These are phyloP conservation scores for Penicillium parvum DNA, from an alignment of 495 filamentous ascomycete genomes.

Conservation along the genomic window DNA sequence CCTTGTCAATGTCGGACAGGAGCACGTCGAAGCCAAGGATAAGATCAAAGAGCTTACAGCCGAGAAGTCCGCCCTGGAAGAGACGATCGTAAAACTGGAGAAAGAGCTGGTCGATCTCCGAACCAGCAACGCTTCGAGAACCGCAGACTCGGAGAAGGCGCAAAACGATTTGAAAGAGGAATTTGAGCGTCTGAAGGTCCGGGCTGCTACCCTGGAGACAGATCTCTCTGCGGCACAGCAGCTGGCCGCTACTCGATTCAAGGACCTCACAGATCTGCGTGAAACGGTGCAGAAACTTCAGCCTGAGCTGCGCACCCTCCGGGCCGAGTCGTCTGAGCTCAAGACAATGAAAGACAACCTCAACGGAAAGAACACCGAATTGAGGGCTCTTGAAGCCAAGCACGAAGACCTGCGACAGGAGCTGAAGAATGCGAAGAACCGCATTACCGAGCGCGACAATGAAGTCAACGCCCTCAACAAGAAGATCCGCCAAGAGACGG, in stretches of 20 bases:
- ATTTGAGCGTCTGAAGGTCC: constrained; percentile 70
- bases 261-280: constrained; percentile 74
- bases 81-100: constrained; percentile 61
- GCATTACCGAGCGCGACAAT: constrained; percentile 63
- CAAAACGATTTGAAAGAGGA: constrained; percentile 60
- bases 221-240: constrained; percentile 84
- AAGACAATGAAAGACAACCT: constrained; percentile 70
- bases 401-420: constrained; percentile 79
- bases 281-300: constrained; percentile 79
- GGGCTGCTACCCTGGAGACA: constrained; percentile 64
- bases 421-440: constrained; percentile 60
- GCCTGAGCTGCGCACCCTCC: constrained; percentile 72
- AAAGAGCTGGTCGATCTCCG: constrained; percentile 58
- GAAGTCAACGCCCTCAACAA: constrained; percentile 75
- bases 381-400: constrained; percentile 69
- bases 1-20: constrained; percentile 67
- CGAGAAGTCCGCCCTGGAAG: constrained; percentile 57
- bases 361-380: constrained; percentile 57
- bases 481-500: constrained; percentile 69
- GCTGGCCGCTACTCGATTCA: constrained; percentile 79
- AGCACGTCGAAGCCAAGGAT: constrained; percentile 79
- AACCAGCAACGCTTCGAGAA: constrained; percentile 44
- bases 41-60: constrained; percentile 62
- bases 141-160: constrained; percentile 49
- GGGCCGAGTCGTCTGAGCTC: constrained; percentile 69